A percentile compares a stretch with the other conserved stretches of the same genome.
These are phyloP conservation scores for Rhizoctonia solani DNA, from an alignment of 1,284 basidiomycete genomes.

Conservation along the genomic window DNA sequence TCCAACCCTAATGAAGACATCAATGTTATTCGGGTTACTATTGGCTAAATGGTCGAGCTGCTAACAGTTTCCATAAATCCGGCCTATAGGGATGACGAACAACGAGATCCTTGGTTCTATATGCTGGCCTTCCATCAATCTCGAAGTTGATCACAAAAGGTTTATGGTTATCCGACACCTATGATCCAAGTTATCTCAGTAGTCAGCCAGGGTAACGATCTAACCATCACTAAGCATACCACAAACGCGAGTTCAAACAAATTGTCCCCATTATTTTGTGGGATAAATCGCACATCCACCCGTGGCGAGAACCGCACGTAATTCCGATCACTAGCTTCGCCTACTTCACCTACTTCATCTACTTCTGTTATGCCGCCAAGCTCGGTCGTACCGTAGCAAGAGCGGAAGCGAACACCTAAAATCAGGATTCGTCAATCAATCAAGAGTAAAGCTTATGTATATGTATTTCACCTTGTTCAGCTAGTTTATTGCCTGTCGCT, in stretches of 20 bases:
- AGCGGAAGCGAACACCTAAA: neutral
- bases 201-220: neutral
- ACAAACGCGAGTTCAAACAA: conserved; percentile 17
- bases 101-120: conserved; percentile 33
- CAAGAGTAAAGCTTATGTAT: neutral
- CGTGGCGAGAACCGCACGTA: conserved; percentile 22
- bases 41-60: neutral
- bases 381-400: conserved; percentile 5
- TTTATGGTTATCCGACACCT: conserved; percentile 12
- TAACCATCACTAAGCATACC: conserved; percentile 9
- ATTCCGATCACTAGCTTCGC: conserved; percentile 11
- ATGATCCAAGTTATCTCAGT: neutral
- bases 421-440: neutral
- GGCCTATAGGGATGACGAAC: conserved; percentile 29
- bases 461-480: conserved; percentile 4
- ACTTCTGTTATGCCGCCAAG: neutral
- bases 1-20: conserved; percentile 14
- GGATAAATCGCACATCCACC: neutral
- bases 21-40: neutral
- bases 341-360: neutral
- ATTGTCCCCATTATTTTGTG: conserved; percentile 10
- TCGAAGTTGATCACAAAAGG: conserved; percentile 23
- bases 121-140: conserved; percentile 18
- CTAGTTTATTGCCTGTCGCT: neutral
- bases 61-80: conserved; percentile 27